Percentiles rank a stretch among this genome's conserved stretches.
phyloP scores from a whole-genome alignment of 1,284 basidiomycete genomes.

The Moesziomyces sp. region DNA sequence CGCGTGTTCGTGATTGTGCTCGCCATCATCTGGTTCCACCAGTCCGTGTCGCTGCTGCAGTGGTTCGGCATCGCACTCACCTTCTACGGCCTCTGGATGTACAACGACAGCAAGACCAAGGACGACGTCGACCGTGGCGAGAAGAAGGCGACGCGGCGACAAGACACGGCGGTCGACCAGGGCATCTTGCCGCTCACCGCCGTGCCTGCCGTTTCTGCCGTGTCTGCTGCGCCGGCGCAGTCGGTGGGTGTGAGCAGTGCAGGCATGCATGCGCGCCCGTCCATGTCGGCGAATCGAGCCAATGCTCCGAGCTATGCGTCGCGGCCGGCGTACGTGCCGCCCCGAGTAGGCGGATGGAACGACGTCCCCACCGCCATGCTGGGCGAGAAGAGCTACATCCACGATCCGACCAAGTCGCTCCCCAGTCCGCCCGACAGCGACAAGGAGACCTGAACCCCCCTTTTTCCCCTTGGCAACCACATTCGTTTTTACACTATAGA shows the following conservation, averaged over 20 bases:
- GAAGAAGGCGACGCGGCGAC: slow-evolving; percentile 17
- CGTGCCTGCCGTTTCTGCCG: neutral
- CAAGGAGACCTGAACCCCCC: slow-evolving; percentile 12
- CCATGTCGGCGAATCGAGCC: no score
- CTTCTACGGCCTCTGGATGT: slow-evolving; percentile 88
- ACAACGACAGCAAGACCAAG: slow-evolving; percentile 85
- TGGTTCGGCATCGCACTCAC: slow-evolving; percentile 85
- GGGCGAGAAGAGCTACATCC: slow-evolving; percentile 22
- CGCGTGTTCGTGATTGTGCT: slow-evolving; percentile 97
- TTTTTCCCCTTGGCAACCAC: no score
- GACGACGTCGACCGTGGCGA: slow-evolving; percentile 31
- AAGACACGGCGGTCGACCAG: neutral
- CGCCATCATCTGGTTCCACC: slow-evolving; percentile 96
- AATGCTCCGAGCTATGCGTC: neutral
- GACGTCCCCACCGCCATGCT: slow-evolving; percentile 22
- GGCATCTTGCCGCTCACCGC: slow-evolving; percentile 14
- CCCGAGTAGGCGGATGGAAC: slow-evolving; percentile 29
- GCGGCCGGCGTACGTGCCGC: slow-evolving; percentile 2
- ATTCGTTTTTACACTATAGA: neutral
- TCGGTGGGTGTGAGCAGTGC: neutral
- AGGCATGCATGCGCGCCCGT: neutral
- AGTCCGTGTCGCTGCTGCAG: slow-evolving; percentile 85
- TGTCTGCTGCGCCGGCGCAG: no score
- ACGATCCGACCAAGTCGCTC: slow-evolving; percentile 37
- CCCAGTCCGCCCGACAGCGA: slow-evolving; percentile 48